Base-by-base conservation (phyloP, 1,139 yeast species). In the Hyphopichia fennica region DNA sequence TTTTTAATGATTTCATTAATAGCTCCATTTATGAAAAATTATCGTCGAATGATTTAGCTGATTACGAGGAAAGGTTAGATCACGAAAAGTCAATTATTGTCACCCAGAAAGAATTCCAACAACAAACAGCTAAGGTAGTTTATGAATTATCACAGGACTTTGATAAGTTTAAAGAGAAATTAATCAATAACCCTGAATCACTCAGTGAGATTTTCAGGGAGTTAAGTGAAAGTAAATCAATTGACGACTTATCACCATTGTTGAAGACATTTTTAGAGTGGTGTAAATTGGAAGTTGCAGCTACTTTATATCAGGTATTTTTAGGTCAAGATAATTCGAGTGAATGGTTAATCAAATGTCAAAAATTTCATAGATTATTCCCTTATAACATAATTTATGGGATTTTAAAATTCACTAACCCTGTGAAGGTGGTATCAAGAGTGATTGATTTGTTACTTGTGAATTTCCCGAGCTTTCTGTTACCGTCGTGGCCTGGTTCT, bases 201-300 rank as follows among this genome's bases (percentile, higher is more conserved):
- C 57, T 84, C 29, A 65, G 70, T 9, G 63, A 68, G 20, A 57
- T 86, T n/a, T 84, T 86, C 50, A 54, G 68, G 35, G 96, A 88
- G 53, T 69, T 91, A 29, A 84, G 85, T 36, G 61, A 63, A 1
- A 75, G 81, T 35, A 62, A 70, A 1, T 68, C 68, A 17, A 73
- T 87, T n/a, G 65, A 67, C 20, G 79, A 84, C n/a, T 68, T 89
- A 41, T 80, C 93, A 3, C 84, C 87, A 1, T 71, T 85, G 38
- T 68, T 90, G 40, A 72, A 72, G 48, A 78, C 87, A 36, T 85
- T 90, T 48, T 72, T 88, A 35, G 88, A 87, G 48, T 85, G 96
- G 89, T 79, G 85, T 48, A 81, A 87, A 45, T 77, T 90, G 18
- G 95, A 90, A 57, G 66, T 88, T 18, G 88, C 96, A 0, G 88